Conservation (phyloP, 768 basidiomycete genomes). For the Termitomyces sp. region DNA sequence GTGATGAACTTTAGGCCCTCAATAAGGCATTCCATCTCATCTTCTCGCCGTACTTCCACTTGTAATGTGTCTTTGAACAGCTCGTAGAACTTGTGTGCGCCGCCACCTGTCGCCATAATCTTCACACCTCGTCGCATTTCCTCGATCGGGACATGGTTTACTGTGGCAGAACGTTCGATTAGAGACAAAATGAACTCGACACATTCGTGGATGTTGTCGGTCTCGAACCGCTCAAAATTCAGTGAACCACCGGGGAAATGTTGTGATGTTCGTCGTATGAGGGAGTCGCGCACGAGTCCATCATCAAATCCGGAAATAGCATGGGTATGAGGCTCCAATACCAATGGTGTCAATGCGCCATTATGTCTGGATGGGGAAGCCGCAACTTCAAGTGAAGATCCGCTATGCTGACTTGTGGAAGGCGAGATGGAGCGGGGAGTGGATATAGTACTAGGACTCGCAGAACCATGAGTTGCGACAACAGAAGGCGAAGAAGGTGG, state of each 20-base stretch:
- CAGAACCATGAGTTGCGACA: slow-evolving; percentile 53
- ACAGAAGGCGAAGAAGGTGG: slow-evolving; percentile 75
- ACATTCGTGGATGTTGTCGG: slow-evolving; percentile 78
- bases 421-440: slow-evolving; percentile 41
- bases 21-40: slow-evolving; percentile 99
- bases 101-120: slow-evolving; percentile 97
- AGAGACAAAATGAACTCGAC: slow-evolving; percentile 83
- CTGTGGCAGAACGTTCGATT: slow-evolving; percentile 77
- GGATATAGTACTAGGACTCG: slow-evolving; percentile 39
- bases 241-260: slow-evolving; percentile 95
- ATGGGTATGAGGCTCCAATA: slow-evolving; percentile 49
- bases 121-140: slow-evolving; percentile 92
- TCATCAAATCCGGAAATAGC: slow-evolving; percentile 31
- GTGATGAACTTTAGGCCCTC: slow-evolving; percentile 95
- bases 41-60: slow-evolving; percentile 86
- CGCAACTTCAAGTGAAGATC: slow-evolving; percentile 20
- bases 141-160: slow-evolving; percentile 82
- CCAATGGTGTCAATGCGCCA: slow-evolving; percentile 80
- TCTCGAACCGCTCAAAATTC: slow-evolving; percentile 97
- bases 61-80: slow-evolving; percentile 66
- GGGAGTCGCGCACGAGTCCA: slow-evolving; percentile 51
- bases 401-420: slow-evolving; percentile 23
- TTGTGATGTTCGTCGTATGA: slow-evolving; percentile 64
- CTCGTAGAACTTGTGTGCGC: slow-evolving; percentile 92
- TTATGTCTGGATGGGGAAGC: slow-evolving; percentile 36